Evolutionary conservation across 2,329 filamentous ascomycete genomes (phyloP), one percentile per base, ranked within the genome.

Genomic region (Aspergillus sp.): DNA sequence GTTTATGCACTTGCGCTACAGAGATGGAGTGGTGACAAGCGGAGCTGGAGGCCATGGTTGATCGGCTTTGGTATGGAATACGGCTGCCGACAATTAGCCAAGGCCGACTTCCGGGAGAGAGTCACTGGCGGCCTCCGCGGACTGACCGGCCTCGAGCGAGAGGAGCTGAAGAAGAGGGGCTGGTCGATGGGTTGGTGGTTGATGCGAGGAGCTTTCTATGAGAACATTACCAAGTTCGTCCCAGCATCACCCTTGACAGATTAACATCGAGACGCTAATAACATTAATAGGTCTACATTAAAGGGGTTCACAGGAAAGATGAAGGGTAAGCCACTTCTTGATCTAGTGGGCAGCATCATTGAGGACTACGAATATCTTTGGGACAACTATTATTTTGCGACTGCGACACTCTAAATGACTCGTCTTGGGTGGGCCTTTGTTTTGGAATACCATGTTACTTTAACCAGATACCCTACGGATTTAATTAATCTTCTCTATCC

Each of bases 311-410:
- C 93, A 7, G 80, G 81, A 31, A 89, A 87, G 68, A 83, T 96
- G 64, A 87, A 81, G 70, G 80, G 86, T 64, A 89, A 88, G 69
- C 87, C 90, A 52, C 81, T 96, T 74, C 84, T 96, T 47, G 87
- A 90, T 64, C 85, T 99, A 71, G 81, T 96, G 23, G 90, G 88
- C 8, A 91, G 90, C 57, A 89, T 99, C 46, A 76, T 98, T 62
- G 92, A 97, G 72, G 95, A 99, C 73, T 99, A 99, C 72, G 91
- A 96, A 75, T 98, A 96, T 73, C 81, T 99, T 33, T 99, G 95
- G 95, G 92, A 97, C 76, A 93, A 96, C 68, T 98, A 97, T 75
- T 96, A 98, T 76, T 99, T 98, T 75, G 82, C 85, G 17, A 88
- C 85, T 1, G 82, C 84, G 25, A 88, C 84, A 12, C 66, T 77